A percentile compares a stretch with the other conserved stretches of the same genome.
Evolutionary conservation across 345 rosid genomes (phyloP).

Genomic region (Turnera subulata): DNA sequence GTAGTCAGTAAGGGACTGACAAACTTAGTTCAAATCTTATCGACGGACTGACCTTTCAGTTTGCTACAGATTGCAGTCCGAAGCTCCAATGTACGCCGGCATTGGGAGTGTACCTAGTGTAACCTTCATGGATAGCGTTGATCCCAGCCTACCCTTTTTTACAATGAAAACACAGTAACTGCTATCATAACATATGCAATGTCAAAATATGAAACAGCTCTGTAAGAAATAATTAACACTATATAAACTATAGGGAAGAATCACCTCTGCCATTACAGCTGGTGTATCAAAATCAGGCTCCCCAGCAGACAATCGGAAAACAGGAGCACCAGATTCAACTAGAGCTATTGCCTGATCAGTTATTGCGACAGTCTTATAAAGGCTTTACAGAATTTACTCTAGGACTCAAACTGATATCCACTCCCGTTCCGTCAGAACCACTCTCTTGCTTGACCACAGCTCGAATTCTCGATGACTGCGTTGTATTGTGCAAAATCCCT

Average conservation of each 20-base stretch:
- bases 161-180: not conserved
- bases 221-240: not conserved
- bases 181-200: not conserved
- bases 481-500: slow-evolving; percentile 36
- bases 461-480: slow-evolving; percentile 26
- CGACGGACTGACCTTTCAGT: slow-evolving; percentile 49
- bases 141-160: slow-evolving; percentile 63
- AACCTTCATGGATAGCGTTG: slow-evolving; percentile 86
- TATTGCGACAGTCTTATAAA: slow-evolving; percentile 87
- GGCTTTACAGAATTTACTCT: slow-evolving; percentile 80
- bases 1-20: no score
- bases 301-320: slow-evolving; percentile 91
- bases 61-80: slow-evolving; percentile 83
- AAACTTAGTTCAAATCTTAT: not conserved
- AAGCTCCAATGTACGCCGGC: slow-evolving; percentile 78
- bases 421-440: slow-evolving; percentile 31
- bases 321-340: slow-evolving; percentile 78
- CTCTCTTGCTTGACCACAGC: slow-evolving; percentile 46
- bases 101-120: slow-evolving; percentile 84
- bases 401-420: slow-evolving; percentile 76
- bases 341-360: slow-evolving; percentile 94
- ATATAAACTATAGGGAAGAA: not conserved
- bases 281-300: slow-evolving; percentile 99
- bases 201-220: not conserved
- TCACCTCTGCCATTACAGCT: slow-evolving; percentile 63